Evolutionary conservation across 371 early-diverging fungal genomes (phyloP), one percentile per base, ranked within the genome.

Genomic region (Mortierella sp.): DNA sequence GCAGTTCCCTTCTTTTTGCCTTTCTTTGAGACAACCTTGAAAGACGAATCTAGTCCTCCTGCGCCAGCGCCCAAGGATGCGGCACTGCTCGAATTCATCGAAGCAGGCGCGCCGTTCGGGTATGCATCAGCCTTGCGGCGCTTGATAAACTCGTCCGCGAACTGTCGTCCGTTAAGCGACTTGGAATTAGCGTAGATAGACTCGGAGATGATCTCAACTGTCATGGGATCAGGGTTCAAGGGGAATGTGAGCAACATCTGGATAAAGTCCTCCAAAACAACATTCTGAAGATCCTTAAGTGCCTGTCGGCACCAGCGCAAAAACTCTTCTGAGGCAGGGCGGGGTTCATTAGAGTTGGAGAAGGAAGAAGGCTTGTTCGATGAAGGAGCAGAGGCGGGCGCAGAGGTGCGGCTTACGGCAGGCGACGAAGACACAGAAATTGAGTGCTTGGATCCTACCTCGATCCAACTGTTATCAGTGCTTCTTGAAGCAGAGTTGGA

Each of bases 221-320:
- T 88, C 32, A 85, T 83, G 6, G 92, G 86, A 49, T 91, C 89
- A 3, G 87, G 87, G 70, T 93, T 89, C 58, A 92, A 72, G 4
- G 95, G 94, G 86, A 95, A 94, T 2, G 92, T 89, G 47, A 94
- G 76, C 40, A 95, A 79, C 89, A 95, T 90, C 71, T 91, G 86
- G 54, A 95, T 85, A 65, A 94, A 92, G 62, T 95, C 94, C 61
- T 92, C 92, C 28, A 85, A 79, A 74, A 77, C 69, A 75, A 93
- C 89, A n/a, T 92, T 90, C 35, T 88, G 90, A 34, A 95, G 83
- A 34, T 86, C 90, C 75, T 89, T 88, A 43, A 95, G 82, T 3
- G 91, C 85, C 53, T 88, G 83, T 60, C 89, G 85, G 71, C 93
- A 93, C 94, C 95, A 95, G 51, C 88, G 88, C 64, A 91, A 72